These are phyloP conservation scores for Lodderomyces theae DNA, from an alignment of 1,139 yeast species.

Conservation along the genomic window DNA sequence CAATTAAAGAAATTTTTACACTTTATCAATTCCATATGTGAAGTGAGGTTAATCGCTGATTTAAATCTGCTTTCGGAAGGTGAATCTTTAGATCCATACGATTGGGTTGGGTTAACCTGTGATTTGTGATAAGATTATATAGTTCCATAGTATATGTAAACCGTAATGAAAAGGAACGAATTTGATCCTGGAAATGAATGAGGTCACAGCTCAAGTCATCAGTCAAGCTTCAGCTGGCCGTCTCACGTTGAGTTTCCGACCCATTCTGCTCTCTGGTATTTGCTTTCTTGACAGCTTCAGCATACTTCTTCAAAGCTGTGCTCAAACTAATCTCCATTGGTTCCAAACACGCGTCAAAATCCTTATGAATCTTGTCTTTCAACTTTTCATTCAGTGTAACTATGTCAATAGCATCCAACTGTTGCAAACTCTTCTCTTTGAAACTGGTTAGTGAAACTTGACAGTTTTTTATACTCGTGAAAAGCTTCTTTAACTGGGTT, in stretches of 20 bases:
- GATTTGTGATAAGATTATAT: too few relatives aligned
- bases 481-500: conserved; percentile 37
- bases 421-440: conserved; percentile 17
- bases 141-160: too few relatives aligned
- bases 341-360: conserved; percentile 29
- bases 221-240: too few relatives aligned
- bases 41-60: conserved; percentile 3
- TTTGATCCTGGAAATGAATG: too few relatives aligned
- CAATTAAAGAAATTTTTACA: background rate
- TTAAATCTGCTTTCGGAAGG: background rate
- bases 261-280: conserved; percentile 1
- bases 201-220: too few relatives aligned
- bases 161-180: too few relatives aligned
- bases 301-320: conserved; percentile 32
- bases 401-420: conserved; percentile 13
- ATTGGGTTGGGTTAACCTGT: conserved; percentile 13
- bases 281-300: conserved; percentile 22
- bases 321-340: conserved; percentile 31
- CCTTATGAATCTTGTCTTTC: conserved; percentile 33
- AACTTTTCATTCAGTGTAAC: conserved; percentile 27
- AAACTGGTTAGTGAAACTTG: conserved; percentile 24
- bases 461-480: conserved; percentile 35
- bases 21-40: conserved; percentile 1
- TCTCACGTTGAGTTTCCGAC: background rate
- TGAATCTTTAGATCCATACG: conserved; percentile 10